Evolutionary conservation across 2,329 filamentous ascomycete species (phyloP).

Genomic region (Penicillium hesseltinei): DNA sequence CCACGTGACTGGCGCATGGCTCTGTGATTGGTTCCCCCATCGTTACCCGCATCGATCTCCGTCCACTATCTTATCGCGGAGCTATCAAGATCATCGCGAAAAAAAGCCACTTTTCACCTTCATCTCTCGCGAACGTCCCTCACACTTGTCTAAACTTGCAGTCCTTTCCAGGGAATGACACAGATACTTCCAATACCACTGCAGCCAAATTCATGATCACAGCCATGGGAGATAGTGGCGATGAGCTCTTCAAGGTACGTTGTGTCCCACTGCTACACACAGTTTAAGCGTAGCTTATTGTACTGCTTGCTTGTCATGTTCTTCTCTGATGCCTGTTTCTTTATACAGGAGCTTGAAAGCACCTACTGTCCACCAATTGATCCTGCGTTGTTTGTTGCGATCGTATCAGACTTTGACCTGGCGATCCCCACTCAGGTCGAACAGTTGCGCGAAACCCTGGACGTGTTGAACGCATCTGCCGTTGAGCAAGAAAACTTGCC

Average conservation of each 20-base stretch:
- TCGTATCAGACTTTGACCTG: conserved; percentile 72
- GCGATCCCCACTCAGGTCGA: conserved; percentile 51
- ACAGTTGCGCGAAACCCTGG: conserved; percentile 59
- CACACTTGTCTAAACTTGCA: not conserved
- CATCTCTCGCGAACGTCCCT: not conserved
- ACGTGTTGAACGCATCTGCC: conserved; percentile 65
- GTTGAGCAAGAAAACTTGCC: conserved; percentile 65
- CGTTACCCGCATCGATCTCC: not conserved
- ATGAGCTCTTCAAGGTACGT: conserved; percentile 4
- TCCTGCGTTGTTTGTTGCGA: conserved; percentile 71
- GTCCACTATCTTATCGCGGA: conserved; percentile 1
- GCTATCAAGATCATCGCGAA: conserved; percentile 1
- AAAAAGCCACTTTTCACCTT: conserved; percentile 6
- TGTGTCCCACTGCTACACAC: not conserved
- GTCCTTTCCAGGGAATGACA: not conserved
- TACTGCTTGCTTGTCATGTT: not conserved
- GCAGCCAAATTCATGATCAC: not conserved
- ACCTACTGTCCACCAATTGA: conserved; percentile 75
- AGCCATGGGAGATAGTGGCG: not conserved
- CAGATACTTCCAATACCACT: not conserved
- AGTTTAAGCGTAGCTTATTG: not conserved
- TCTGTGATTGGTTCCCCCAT: not conserved
- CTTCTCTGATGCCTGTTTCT: not conserved
- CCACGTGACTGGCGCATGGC: not conserved
- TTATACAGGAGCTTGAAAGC: conserved; percentile 52